These are phyloP conservation scores for Fraxinus xanthoxyloides DNA, from an alignment of 305 asterid species.

Conservation along the genomic window DNA sequence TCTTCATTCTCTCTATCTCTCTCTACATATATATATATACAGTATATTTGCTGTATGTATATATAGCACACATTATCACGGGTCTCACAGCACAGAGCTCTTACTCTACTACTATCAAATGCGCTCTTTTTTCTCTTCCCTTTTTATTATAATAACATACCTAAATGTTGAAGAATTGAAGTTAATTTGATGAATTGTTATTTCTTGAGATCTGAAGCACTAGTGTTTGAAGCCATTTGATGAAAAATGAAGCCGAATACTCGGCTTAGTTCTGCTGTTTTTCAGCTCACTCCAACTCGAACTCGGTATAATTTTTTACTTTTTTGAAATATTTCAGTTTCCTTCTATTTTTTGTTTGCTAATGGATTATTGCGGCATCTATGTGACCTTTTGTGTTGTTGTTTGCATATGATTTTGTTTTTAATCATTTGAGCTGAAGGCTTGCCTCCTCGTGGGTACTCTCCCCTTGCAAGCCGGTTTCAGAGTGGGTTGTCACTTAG, in stretches of 20 bases:
- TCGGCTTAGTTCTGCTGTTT: slow-evolving; percentile 43
- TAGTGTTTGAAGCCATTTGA: slow-evolving; percentile 3
- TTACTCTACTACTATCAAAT: background rate
- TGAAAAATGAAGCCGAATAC: slow-evolving; percentile 39
- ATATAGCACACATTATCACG: background rate
- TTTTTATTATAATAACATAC: background rate
- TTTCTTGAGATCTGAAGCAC: background rate
- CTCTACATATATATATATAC: background rate
- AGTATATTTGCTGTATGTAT: background rate
- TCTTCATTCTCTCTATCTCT: background rate
- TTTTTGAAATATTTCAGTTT: background rate
- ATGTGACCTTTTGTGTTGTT: background rate
- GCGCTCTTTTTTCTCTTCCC: background rate
- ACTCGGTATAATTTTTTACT: slow-evolving; percentile 30
- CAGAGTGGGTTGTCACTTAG: background rate
- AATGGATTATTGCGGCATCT: background rate
- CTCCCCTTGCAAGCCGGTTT: background rate
- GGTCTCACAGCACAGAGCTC: background rate
- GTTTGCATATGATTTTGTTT: background rate
- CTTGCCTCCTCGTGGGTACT: background rate
- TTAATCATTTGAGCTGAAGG: background rate
- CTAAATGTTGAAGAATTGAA: background rate
- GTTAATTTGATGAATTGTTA: background rate
- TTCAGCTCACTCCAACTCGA: slow-evolving; percentile 53
- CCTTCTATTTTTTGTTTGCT: background rate